Evolutionary conservation across 306 rosid species (phyloP).

Genomic region (Castanea mollissima): DNA sequence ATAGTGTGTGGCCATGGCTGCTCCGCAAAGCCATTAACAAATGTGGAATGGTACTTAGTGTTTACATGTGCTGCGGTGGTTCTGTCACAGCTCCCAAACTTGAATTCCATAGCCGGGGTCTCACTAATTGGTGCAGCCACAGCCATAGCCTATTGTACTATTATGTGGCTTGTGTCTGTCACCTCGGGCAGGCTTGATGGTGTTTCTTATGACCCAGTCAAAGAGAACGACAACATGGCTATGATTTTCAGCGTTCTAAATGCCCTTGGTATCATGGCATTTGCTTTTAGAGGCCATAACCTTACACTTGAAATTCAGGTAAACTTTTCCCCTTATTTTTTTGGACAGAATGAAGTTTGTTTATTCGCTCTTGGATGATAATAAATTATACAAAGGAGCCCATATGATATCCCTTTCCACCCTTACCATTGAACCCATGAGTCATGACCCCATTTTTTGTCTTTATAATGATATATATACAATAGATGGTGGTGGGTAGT

Average conservation of each 20-base stretch:
- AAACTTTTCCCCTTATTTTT: background rate
- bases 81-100: conserved; percentile 46
- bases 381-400: too few relatives aligned
- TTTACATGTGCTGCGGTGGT: conserved; percentile 41
- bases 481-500: too few relatives aligned
- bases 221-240: background rate
- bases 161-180: conserved; percentile 44
- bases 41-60: conserved; percentile 45
- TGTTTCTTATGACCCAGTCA: conserved; percentile 40
- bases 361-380: too few relatives aligned
- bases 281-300: conserved; percentile 62
- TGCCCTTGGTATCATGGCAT: conserved; percentile 54
- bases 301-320: conserved; percentile 63
- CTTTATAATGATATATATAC: too few relatives aligned
- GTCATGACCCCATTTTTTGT: too few relatives aligned
- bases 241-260: conserved; percentile 34
- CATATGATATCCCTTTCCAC: too few relatives aligned
- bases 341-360: too few relatives aligned
- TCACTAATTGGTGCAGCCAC: conserved; percentile 49
- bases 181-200: conserved; percentile 35
- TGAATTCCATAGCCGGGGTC: conserved; percentile 53
- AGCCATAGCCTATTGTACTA: conserved; percentile 41
- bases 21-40: conserved; percentile 21
- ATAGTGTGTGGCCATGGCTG: background rate
- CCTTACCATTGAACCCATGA: too few relatives aligned